Evolutionary conservation across 2,329 filamentous ascomycete species (phyloP).

Genomic region (Decorospora gaudefroyi): DNA sequence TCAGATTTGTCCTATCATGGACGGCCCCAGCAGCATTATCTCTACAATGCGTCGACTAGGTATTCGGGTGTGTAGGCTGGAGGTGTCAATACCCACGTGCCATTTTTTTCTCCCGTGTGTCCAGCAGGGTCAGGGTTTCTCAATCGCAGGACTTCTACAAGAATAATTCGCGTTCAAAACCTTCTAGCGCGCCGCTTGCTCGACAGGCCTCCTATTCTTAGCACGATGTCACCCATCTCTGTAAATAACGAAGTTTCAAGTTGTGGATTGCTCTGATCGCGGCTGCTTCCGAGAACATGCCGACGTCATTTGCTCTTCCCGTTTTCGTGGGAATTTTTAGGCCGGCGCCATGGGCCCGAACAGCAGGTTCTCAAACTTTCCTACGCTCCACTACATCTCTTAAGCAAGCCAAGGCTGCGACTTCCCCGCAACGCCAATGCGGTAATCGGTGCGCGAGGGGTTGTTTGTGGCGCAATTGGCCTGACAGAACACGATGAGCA

Average conservation of each 20-base stretch:
- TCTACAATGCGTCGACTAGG: slow-evolving; percentile 4
- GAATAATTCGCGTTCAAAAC: no score
- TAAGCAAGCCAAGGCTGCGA: slow-evolving; percentile 4
- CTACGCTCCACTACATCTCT: slow-evolving; percentile 1
- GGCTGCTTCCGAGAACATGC: slow-evolving; percentile 5
- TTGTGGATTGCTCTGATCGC: slow-evolving; percentile 2
- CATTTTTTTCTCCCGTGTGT: slow-evolving; percentile 2
- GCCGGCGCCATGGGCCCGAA: no score
- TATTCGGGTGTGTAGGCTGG: slow-evolving; percentile 1
- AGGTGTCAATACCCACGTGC: not conserved
- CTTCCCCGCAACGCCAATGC: slow-evolving; percentile 21
- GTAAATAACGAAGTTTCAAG: no score
- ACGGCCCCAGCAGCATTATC: no score
- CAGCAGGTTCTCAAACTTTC: slow-evolving; percentile 9
- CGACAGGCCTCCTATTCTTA: no score
- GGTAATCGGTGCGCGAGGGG: slow-evolving; percentile 15
- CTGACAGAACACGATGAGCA: slow-evolving; percentile 22
- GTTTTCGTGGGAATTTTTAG: no score
- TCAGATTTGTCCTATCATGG: slow-evolving; percentile 19
- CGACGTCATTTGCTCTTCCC: slow-evolving; percentile 11
- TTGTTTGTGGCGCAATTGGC: slow-evolving; percentile 18
- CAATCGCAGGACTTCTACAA: slow-evolving; percentile 18
- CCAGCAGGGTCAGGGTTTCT: no score
- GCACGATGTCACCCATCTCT: no score
- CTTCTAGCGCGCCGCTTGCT: slow-evolving; percentile 7